Evolutionary conservation across 495 filamentous ascomycete genomes (phyloP).

Genomic region (Aspergillus nidulans): DNA sequence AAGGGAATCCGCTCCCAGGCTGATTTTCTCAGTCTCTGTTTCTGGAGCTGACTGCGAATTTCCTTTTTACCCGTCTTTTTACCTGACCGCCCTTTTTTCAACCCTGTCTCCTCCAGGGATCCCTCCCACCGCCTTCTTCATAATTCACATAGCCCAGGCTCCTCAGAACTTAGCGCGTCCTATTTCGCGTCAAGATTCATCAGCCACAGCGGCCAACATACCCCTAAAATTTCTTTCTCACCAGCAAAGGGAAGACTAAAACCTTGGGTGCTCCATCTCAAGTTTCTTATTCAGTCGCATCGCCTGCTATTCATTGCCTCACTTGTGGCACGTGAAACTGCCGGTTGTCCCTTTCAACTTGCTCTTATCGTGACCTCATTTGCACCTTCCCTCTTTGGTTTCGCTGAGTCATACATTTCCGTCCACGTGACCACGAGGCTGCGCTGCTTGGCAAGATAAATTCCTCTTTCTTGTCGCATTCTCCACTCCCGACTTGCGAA

Average conservation of each 20-base stretch:
- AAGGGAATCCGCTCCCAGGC: constrained; percentile 49
- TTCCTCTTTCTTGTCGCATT: constrained; percentile 40
- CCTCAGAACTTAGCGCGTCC: constrained; percentile 20
- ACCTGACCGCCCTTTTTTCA: constrained; percentile 15
- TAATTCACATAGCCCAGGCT: constrained; percentile 2
- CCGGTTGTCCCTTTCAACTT: constrained; percentile 7
- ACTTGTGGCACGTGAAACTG: constrained; percentile 13
- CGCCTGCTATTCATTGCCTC: constrained; percentile 6
- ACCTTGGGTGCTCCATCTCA: neutral
- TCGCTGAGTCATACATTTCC: constrained; percentile 21
- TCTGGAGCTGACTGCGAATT: constrained; percentile 32
- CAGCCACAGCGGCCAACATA: constrained; percentile 1
- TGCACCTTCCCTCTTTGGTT: constrained; percentile 14
- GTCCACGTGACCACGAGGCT: constrained; percentile 36
- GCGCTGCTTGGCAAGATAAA: constrained; percentile 49
- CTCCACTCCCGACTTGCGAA: constrained; percentile 39
- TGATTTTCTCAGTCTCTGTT: constrained; percentile 41
- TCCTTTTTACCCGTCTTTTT: constrained; percentile 23
- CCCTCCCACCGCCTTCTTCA: constrained; percentile 3
- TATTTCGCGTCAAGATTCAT: constrained; percentile 10
- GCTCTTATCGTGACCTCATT: constrained; percentile 18
- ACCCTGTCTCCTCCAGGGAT: constrained; percentile 6
- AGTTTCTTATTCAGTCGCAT: neutral
- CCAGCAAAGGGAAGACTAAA: neutral
- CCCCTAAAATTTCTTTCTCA: neutral